Conservation (phyloP, 1,139 yeast species). For the Yamadazyma taylorii region DNA sequence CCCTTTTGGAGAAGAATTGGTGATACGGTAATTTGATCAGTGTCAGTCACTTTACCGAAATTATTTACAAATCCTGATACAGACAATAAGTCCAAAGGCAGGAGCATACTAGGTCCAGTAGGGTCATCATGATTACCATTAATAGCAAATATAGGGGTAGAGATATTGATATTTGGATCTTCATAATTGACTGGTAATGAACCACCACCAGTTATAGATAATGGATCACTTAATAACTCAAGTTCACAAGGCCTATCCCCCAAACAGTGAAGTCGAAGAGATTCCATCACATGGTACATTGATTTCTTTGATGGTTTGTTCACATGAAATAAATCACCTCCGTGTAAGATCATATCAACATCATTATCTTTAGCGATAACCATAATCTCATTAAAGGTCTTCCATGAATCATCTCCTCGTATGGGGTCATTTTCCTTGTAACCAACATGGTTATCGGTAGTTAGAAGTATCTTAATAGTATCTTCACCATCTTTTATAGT, state of each 20-base stretch:
- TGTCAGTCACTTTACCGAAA: constrained; percentile 80
- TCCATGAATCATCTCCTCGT: constrained; percentile 88
- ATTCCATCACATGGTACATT: constrained; percentile 76
- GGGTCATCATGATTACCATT: constrained; percentile 98
- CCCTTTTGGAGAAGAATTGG: constrained; percentile 88
- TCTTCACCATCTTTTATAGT: constrained; percentile 42
- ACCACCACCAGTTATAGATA: constrained; percentile 49
- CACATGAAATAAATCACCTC: constrained; percentile 90
- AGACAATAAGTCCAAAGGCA: constrained; percentile 83
- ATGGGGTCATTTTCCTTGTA: constrained; percentile 87
- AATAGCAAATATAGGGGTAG: constrained; percentile 91
- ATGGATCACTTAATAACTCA: constrained; percentile 80
- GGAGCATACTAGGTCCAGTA: constrained; percentile 81
- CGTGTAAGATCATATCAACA: constrained; percentile 88
- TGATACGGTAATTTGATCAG: constrained; percentile 70
- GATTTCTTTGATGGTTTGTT: constrained; percentile 89
- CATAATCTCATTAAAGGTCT: constrained; percentile 82
- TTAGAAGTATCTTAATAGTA: constrained; percentile 74
- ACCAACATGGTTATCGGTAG: constrained; percentile 98
- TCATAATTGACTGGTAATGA: constrained; percentile 79
- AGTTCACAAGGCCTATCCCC: constrained; percentile 89
- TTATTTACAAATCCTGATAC: constrained; percentile 85
- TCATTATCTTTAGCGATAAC: constrained; percentile 66
- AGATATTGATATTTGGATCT: constrained; percentile 84
- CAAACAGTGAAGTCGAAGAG: constrained; percentile 71